Evolutionary conservation across 2,329 filamentous ascomycete genomes (phyloP).

Genomic region (Scytalidium sp.): DNA sequence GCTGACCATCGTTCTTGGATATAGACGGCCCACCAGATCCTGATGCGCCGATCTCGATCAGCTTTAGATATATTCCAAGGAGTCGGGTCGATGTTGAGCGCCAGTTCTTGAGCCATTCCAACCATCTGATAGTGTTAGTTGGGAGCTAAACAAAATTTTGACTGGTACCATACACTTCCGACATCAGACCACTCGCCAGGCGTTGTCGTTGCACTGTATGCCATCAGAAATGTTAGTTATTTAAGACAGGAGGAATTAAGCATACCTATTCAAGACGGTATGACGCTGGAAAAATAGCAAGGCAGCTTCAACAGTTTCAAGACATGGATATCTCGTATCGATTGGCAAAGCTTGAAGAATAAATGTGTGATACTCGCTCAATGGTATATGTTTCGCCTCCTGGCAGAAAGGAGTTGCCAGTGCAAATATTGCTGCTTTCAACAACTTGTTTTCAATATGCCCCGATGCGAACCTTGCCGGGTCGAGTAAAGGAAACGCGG

Average conservation of each 20-base stretch:
- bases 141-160: not conserved
- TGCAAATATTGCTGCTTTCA: constrained; percentile 19
- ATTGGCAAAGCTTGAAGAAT: constrained; percentile 14
- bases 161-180: constrained; percentile 2
- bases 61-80: constrained; percentile 23
- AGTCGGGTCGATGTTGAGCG: constrained; percentile 24
- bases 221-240: not conserved
- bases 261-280: constrained; percentile 3
- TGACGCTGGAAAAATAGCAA: constrained; percentile 18
- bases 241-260: not conserved
- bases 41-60: constrained; percentile 38
- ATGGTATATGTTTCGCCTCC: constrained; percentile 8
- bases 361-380: not conserved
- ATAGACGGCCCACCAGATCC: constrained; percentile 62
- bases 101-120: constrained; percentile 25
- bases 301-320: constrained; percentile 22
- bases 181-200: constrained; percentile 7
- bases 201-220: constrained; percentile 2
- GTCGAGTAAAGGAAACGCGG: constrained; percentile 21
- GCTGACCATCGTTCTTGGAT: constrained; percentile 64
- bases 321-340: constrained; percentile 16
- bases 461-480: constrained; percentile 14
- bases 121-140: constrained; percentile 5
- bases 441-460: constrained; percentile 14
- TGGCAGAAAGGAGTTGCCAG: constrained; percentile 20